Base-by-base conservation (phyloP, 2,329 filamentous ascomycete species). In the Fusarium duplospermum region DNA sequence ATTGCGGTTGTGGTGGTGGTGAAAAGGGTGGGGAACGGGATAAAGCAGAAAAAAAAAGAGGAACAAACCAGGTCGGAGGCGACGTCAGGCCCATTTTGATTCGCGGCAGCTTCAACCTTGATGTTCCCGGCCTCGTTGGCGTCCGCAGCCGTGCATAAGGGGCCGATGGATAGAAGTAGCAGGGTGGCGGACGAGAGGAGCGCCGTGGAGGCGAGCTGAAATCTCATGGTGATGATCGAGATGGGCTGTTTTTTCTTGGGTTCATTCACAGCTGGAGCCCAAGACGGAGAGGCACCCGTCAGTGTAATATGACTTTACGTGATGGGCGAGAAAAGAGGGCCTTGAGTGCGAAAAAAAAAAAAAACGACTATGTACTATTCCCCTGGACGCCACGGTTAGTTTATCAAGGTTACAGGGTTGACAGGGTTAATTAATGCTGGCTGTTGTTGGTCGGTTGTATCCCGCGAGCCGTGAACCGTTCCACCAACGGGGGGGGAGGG, bases 1-100 rank as follows among this genome's bases (percentile, higher is more conserved):
- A 66, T 64, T 24, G 35, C 29, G 22, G 42, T 5, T 42, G 60
- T 33, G 27, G 63, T 18, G 7, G 18, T 20, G 9, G 40, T 59
- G 24, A 13, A 64, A 42, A 42, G 20, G 18, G 62, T 64, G 29
- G 42, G 16, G 35, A 52, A 52, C 22, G 24, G n/a, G 52, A 14
- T 35, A 20, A 16, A n/a, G 22, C 24, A 60, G 50, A 4, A 72
- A 50, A 47, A 45, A 50, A 47, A 45, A 50, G 59, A 63, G 27
- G 59, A 66, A 66, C 76, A 68, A 63, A 77, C 76, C 68, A 78
- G 14, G 38, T 60, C 50, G 4, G 74, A 73, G 10, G 67, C 76
- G 36, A 74, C 42, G 40, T 66, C 59, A 4, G 63, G 66, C 4
- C 54, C 35, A 11, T 71, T 64, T 45, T 64, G 61, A 47, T 65